A percentile compares a stretch with the other conserved stretches of the same genome.
Conservation (phyloP, 345 rosid genomes). For the Cochlearia excelsa region DNA sequence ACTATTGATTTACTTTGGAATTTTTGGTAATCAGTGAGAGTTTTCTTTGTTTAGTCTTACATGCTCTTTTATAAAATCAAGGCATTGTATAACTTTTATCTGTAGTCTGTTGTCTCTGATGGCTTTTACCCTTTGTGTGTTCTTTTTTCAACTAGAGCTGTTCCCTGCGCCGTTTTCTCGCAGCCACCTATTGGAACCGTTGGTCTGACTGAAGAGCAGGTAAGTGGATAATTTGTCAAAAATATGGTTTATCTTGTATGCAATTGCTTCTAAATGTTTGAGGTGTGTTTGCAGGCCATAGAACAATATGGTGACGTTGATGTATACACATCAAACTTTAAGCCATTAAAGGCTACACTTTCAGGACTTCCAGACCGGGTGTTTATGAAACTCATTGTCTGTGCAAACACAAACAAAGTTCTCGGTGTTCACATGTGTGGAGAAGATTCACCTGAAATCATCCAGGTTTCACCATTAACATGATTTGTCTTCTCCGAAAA, state of each 20-base stretch:
- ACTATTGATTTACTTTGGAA: not conserved
- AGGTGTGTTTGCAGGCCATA: slow-evolving; percentile 56
- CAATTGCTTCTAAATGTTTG: not conserved
- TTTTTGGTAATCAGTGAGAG: not conserved
- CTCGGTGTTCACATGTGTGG: slow-evolving; percentile 91
- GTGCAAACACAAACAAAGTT: slow-evolving; percentile 69
- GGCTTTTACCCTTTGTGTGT: slow-evolving; percentile 10
- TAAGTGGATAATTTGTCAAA: slow-evolving; percentile 20
- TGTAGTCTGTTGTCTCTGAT: slow-evolving; percentile 19
- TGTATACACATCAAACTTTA: slow-evolving; percentile 80
- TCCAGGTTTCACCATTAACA: slow-evolving; percentile 48
- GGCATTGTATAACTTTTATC: not conserved
- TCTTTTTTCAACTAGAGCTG: slow-evolving; percentile 50
- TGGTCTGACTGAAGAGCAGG: slow-evolving; percentile 92
- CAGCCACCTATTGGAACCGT: slow-evolving; percentile 98
- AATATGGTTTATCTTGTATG: slow-evolving; percentile 6
- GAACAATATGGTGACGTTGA: slow-evolving; percentile 74
- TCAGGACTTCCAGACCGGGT: slow-evolving; percentile 92
- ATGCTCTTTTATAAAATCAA: not conserved
- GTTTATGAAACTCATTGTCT: slow-evolving; percentile 85
- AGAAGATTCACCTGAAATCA: slow-evolving; percentile 85
- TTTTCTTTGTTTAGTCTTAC: slow-evolving; percentile 2
- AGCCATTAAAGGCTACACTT: slow-evolving; percentile 86
- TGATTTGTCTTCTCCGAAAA: slow-evolving; percentile 6
- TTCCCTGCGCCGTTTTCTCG: slow-evolving; percentile 89